Base-by-base conservation (phyloP, 2,329 filamentous ascomycete species). In the Exophiala spinifera region DNA sequence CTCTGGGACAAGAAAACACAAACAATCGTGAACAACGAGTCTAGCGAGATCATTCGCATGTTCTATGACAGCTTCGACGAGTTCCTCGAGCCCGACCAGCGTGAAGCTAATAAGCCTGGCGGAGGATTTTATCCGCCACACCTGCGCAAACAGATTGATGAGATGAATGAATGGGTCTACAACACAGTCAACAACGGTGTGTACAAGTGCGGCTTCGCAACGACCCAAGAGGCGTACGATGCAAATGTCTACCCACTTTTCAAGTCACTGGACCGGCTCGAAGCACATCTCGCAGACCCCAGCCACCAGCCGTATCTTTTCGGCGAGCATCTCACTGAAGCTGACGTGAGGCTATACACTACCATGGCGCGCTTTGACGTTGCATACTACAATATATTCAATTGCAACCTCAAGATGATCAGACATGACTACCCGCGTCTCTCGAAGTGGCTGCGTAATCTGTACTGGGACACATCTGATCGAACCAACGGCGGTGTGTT, bases 41-140 rank as follows among this genome's bases (percentile, higher is more conserved):
- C 86, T 69, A 86, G 83, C 62, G 90, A 95, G 74, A 94, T 95
- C 68, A 83, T 95, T 65, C 83, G 90, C 63, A 94, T 95, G 86
- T 74, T 95, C 51, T 87, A 86, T 65, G 77, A 76, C 17, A 86
- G 81, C 67, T 96, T 96, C 66, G 84, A 96, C 66, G 77, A 80
- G 47, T 68, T 87, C 25, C 67, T 89, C 20, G 79, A 79, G 0
- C 74, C 78, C 2, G 68, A 82, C 62, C 75, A 80, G 63, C 80
- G 80, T 52, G 83, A 86, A 60, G 65, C 40, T 1, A 79, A 73
- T 52, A 61, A 61, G 36, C 55, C 54, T 14, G 57, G 53, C 10
- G 57, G 56, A 14, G 61, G 62, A 13, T 75, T 91, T 33, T 88
- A 89, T 64, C 89, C 89, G 0, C 71, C 78, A 39, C 66, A 75